These are phyloP conservation scores for Sequoiadendron giganteum DNA, from an alignment of 75 land plant species.

Conservation along the genomic window DNA sequence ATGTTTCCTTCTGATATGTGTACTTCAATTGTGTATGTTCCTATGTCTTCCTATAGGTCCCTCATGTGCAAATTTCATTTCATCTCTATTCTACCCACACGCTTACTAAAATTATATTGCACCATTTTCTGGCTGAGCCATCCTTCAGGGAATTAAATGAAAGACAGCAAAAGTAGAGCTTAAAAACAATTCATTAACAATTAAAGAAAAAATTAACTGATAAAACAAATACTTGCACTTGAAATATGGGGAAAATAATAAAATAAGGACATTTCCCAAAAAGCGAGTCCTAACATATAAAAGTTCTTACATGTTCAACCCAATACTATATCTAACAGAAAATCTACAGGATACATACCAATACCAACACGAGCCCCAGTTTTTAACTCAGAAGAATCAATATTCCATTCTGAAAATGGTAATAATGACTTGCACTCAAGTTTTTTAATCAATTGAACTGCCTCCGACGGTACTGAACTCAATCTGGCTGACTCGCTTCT, in stretches of 20 bases:
- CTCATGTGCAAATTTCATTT: background rate
- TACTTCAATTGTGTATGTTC: background rate
- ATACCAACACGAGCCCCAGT: conserved; percentile 92
- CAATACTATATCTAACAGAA: background rate
- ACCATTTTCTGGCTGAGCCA: background rate
- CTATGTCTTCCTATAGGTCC: background rate
- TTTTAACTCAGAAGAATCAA: conserved; percentile 85
- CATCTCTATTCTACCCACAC: background rate
- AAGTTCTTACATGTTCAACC: background rate
- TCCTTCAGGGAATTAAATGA: background rate
- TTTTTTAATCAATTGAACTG: background rate
- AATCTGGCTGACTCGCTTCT: background rate
- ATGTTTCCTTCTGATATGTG: background rate
- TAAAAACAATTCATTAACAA: background rate
- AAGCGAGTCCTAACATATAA: background rate
- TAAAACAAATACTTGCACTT: background rate
- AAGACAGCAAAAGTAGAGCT: background rate
- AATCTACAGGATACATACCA: conserved; percentile 40
- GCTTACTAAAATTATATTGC: background rate
- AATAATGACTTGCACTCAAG: conserved; percentile 47
- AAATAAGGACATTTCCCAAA: background rate
- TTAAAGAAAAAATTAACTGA: background rate
- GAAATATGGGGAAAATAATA: background rate
- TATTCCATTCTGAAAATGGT: conserved; percentile 88
- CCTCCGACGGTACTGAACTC: background rate